phyloP scores from a whole-genome alignment of 768 basidiomycete genomes.

The Mycena crocata region DNA sequence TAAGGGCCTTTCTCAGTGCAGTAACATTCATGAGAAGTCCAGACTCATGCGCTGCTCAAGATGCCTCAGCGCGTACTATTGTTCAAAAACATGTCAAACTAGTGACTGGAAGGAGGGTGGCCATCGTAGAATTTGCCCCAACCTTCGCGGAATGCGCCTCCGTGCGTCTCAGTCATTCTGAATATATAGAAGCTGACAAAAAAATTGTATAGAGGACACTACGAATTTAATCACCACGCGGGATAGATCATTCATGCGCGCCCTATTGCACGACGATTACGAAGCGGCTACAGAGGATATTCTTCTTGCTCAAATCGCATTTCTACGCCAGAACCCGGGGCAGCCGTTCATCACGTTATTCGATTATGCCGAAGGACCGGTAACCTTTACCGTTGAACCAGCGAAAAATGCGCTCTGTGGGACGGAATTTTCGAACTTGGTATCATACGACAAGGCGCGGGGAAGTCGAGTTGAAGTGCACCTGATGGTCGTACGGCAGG shows the following conservation, averaged over 20 bases:
- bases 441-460: background rate
- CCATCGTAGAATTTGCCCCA: background rate
- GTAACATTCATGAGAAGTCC: background rate
- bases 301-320: background rate
- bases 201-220: background rate
- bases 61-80: slow-evolving; percentile 4
- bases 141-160: background rate
- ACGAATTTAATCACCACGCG: background rate
- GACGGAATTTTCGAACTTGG: background rate
- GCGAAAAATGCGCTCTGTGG: background rate
- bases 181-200: background rate
- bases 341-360: background rate
- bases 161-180: background rate
- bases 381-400: background rate
- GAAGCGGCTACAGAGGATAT: background rate
- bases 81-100: background rate
- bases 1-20: background rate
- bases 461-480: background rate
- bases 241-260: slow-evolving; percentile 3
- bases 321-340: background rate
- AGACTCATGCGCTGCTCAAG: slow-evolving; percentile 5
- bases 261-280: background rate
- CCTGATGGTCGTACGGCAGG: background rate
- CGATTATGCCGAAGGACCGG: background rate
- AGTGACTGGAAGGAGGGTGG: background rate